Evolutionary conservation across 1,284 basidiomycete species (phyloP).

Genomic region (Pascua sp.): DNA sequence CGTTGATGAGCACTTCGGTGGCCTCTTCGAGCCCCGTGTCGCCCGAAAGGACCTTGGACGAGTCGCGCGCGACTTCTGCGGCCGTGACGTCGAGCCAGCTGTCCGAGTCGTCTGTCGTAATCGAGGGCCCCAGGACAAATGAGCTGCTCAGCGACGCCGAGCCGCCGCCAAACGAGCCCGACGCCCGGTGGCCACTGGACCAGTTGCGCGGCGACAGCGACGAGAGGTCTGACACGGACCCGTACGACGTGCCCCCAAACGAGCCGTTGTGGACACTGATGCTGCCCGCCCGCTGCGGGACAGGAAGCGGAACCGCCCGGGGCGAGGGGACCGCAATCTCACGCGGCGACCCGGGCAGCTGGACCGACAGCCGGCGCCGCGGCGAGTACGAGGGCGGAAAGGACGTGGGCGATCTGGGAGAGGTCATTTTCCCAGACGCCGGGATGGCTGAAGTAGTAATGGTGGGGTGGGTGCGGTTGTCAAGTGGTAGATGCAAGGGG

Average conservation of each 20-base stretch:
- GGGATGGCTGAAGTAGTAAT: too few species aligned
- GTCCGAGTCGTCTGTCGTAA: constrained; percentile 14
- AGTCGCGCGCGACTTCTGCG: constrained; percentile 5
- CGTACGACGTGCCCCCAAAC: constrained; percentile 13
- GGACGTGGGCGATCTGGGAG: not conserved
- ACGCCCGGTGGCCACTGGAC: not conserved
- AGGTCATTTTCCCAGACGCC: too few species aligned
- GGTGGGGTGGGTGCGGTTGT: not conserved
- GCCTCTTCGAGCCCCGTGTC: constrained; percentile 33
- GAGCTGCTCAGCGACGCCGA: constrained; percentile 13
- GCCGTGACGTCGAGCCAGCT: constrained; percentile 28
- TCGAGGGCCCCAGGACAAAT: constrained; percentile 11
- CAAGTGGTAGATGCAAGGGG: not conserved
- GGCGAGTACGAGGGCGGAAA: not conserved
- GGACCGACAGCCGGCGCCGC: constrained; percentile 17
- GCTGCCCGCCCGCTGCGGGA: constrained; percentile 28
- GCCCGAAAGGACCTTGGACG: constrained; percentile 8
- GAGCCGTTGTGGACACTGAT: not conserved
- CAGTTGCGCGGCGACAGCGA: constrained; percentile 9
- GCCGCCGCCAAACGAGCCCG: constrained; percentile 12
- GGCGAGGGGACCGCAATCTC: constrained; percentile 19
- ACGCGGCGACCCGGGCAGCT: constrained; percentile 8
- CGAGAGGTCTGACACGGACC: constrained; percentile 17
- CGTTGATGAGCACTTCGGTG: constrained; percentile 34
- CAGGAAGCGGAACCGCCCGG: constrained; percentile 20